These are phyloP conservation scores for Suillus americanus DNA, from an alignment of 768 basidiomycete species.

Conservation along the genomic window DNA sequence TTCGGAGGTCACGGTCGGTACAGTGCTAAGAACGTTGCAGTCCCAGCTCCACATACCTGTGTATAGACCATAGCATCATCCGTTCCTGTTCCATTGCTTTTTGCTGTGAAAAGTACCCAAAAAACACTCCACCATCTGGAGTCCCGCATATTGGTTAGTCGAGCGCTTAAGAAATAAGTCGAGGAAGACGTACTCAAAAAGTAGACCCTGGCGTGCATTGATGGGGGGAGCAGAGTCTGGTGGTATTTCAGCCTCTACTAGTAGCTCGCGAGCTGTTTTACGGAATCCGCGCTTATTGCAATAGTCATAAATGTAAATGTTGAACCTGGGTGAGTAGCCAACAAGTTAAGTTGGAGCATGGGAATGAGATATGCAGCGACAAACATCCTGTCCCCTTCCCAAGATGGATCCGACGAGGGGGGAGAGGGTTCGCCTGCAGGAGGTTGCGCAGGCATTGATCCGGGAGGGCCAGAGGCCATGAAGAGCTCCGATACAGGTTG, in stretches of 20 bases:
- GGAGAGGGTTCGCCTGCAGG: constrained; percentile 11
- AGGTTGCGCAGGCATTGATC: constrained; percentile 22
- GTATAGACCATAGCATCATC: constrained; percentile 74
- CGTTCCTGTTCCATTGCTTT: constrained; percentile 62
- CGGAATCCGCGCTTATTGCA: constrained; percentile 76
- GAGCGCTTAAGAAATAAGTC: not conserved
- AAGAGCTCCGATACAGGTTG: constrained; percentile 5
- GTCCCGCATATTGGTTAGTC: constrained; percentile 6
- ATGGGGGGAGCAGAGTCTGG: constrained; percentile 70
- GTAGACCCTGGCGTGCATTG: constrained; percentile 77
- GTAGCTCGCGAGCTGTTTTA: constrained; percentile 70
- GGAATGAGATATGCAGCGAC: constrained; percentile 26
- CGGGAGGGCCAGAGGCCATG: constrained; percentile 21
- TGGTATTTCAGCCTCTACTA: constrained; percentile 64
- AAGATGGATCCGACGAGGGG: constrained; percentile 45
- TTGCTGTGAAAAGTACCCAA: constrained; percentile 82
- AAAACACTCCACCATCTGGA: constrained; percentile 88
- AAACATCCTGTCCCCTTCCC: constrained; percentile 87
- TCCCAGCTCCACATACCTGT: constrained; percentile 46
- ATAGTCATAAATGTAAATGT: constrained; percentile 88
- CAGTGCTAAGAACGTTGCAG: not conserved
- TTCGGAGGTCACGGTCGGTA: constrained; percentile 11
- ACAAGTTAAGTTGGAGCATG: constrained; percentile 9
- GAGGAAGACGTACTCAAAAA: constrained; percentile 65
- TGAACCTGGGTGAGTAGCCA: constrained; percentile 57